Evolutionary conservation across 2,329 filamentous ascomycete species (phyloP).

Genomic region (Rutstroemia sydowiana): DNA sequence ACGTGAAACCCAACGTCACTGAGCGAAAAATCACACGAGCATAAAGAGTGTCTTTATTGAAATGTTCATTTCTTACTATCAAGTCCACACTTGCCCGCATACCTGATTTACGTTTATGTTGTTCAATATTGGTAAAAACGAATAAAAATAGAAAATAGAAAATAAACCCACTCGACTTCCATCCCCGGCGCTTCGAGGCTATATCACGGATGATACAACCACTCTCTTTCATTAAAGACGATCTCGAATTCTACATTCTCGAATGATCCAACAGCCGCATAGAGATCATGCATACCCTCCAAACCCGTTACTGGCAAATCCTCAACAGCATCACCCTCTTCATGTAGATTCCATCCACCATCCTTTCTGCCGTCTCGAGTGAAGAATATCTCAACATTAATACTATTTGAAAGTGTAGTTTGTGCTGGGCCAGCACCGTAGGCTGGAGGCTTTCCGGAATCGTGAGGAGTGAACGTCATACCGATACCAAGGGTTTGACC

Average conservation of each 20-base stretch:
- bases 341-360: slow-evolving; percentile 65
- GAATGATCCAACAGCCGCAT: slow-evolving; percentile 64
- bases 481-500: slow-evolving; percentile 67
- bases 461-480: slow-evolving; percentile 46
- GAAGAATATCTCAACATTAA: slow-evolving; percentile 58
- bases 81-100: no score
- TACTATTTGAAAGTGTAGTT: slow-evolving; percentile 18
- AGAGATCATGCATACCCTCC: slow-evolving; percentile 64
- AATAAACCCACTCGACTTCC: no score
- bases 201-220: slow-evolving; percentile 41
- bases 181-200: background rate
- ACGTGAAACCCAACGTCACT: no score
- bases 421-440: slow-evolving; percentile 23
- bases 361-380: slow-evolving; percentile 55
- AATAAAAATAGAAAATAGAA: no score
- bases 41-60: no score
- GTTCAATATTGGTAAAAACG: no score
- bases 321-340: slow-evolving; percentile 59
- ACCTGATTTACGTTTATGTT: no score
- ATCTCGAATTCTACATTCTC: slow-evolving; percentile 62
- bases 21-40: no score
- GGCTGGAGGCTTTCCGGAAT: slow-evolving; percentile 25
- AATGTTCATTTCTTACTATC: no score
- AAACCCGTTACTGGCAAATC: slow-evolving; percentile 59
- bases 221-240: slow-evolving; percentile 50